These are phyloP conservation scores for Aspergillus taichungensis DNA, from an alignment of 495 filamentous ascomycete genomes.

Conservation along the genomic window DNA sequence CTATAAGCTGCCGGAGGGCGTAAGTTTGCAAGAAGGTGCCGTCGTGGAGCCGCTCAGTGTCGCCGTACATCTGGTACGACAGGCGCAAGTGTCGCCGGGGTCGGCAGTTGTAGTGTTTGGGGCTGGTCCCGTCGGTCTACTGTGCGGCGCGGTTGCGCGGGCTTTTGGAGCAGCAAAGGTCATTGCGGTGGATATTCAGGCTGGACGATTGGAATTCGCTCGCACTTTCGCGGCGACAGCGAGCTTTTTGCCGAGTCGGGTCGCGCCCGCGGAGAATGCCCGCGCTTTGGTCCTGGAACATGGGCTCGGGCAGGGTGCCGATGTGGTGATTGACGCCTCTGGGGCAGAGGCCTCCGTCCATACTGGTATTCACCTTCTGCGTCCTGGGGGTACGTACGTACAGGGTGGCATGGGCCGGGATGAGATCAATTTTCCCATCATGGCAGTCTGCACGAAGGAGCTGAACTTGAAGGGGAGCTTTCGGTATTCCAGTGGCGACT, in stretches of 20 bases:
- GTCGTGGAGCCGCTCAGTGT: slow-evolving; percentile 77
- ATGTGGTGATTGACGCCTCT: slow-evolving; percentile 78
- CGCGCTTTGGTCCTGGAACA: slow-evolving; percentile 47
- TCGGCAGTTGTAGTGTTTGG: slow-evolving; percentile 75
- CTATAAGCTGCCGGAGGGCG: slow-evolving; percentile 63
- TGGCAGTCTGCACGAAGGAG: slow-evolving; percentile 74
- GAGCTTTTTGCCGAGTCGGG: slow-evolving; percentile 50
- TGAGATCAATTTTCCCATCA: slow-evolving; percentile 75
- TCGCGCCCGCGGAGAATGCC: slow-evolving; percentile 39
- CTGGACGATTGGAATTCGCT: slow-evolving; percentile 62
- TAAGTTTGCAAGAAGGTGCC: slow-evolving; percentile 72
- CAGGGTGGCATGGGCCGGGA: slow-evolving; percentile 78
- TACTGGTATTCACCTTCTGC: slow-evolving; percentile 57
- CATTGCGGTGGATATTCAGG: slow-evolving; percentile 69
- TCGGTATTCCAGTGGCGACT: slow-evolving; percentile 73
- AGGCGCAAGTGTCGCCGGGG: slow-evolving; percentile 62
- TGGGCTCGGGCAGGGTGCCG: slow-evolving; percentile 48
- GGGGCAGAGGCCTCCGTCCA: slow-evolving; percentile 74
- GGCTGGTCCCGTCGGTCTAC: slow-evolving; percentile 75
- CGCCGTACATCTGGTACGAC: slow-evolving; percentile 67
- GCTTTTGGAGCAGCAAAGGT: slow-evolving; percentile 68
- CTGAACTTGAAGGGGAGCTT: slow-evolving; percentile 74
- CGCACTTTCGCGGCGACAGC: slow-evolving; percentile 54
- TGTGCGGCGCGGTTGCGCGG: slow-evolving; percentile 66
- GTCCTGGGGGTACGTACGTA: slow-evolving; percentile 71